Percentiles rank a stretch among this genome's conserved stretches.
phyloP scores from a whole-genome alignment of 2,329 filamentous ascomycete species.

The Aureobasidium sp. region DNA sequence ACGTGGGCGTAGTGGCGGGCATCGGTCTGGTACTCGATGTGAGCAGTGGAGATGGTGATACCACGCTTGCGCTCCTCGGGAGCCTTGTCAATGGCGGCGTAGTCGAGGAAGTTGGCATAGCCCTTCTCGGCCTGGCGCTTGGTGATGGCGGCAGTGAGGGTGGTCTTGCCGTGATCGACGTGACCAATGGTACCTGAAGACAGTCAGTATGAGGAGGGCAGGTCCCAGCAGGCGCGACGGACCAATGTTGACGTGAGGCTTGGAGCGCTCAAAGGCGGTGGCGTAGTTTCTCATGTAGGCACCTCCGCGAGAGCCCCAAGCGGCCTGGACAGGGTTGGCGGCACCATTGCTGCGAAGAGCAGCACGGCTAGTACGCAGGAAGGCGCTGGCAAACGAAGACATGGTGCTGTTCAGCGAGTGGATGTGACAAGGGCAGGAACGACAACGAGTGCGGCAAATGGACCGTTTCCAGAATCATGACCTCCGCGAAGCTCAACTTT shows the following conservation, averaged over 20 bases:
- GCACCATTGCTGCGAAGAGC: conserved; percentile 62
- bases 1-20: conserved; percentile 97
- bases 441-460: conserved; percentile 6
- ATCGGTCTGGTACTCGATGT: conserved; percentile 97
- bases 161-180: conserved; percentile 82
- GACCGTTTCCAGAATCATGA: not conserved
- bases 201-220: conserved; percentile 22
- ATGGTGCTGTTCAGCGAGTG: conserved; percentile 48
- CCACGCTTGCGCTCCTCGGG: conserved; percentile 99
- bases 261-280: conserved; percentile 71
- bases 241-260: conserved; percentile 99
- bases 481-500: conserved; percentile 6
- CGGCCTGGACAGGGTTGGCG: conserved; percentile 69
- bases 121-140: conserved; percentile 96
- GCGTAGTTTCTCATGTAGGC: conserved; percentile 57
- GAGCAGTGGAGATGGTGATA: conserved; percentile 97
- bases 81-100: conserved; percentile 97
- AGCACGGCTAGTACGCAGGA: conserved; percentile 73
- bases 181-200: conserved; percentile 84
- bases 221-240: conserved; percentile 81
- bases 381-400: conserved; percentile 74
- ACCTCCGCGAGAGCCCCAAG: conserved; percentile 56
- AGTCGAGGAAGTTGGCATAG: conserved; percentile 88
- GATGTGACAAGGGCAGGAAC: conserved; percentile 24
- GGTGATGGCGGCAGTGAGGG: conserved; percentile 95